Conservation (phyloP, 495 filamentous ascomycete genomes). For the Aspergillus nidulans region DNA sequence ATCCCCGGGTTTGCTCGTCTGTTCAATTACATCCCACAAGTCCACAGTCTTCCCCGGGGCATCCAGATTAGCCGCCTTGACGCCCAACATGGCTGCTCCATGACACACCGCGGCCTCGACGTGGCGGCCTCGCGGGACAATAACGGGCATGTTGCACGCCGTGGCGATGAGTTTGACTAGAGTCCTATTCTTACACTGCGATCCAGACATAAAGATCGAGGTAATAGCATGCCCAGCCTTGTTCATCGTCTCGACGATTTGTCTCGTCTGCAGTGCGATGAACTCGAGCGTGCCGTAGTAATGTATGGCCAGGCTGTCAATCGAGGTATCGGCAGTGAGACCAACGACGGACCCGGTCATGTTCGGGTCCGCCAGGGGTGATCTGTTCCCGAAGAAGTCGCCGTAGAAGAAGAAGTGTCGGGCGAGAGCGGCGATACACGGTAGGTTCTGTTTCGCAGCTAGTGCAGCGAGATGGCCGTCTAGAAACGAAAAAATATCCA, state of each 20-base stretch:
- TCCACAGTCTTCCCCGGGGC: constrained; percentile 73
- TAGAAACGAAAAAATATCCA: no score
- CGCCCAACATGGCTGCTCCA: constrained; percentile 96
- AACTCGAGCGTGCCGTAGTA: constrained; percentile 97
- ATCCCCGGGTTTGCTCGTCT: constrained; percentile 88
- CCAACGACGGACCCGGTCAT: constrained; percentile 90
- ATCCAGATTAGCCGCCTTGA: constrained; percentile 81
- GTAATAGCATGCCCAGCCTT: constrained; percentile 72
- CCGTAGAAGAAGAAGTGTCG: constrained; percentile 98
- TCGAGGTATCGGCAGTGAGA: constrained; percentile 73
- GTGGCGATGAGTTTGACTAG: constrained; percentile 87
- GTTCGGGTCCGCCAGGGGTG: constrained; percentile 84
- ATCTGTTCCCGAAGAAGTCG: constrained; percentile 93
- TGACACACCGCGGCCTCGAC: constrained; percentile 93
- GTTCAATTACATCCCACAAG: constrained; percentile 94
- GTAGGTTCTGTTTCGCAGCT: no score
- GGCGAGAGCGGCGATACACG: constrained; percentile 67
- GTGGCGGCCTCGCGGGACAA: constrained; percentile 70
- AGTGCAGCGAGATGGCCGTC: no score
- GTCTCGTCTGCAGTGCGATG: constrained; percentile 90
- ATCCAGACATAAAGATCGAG: constrained; percentile 97
- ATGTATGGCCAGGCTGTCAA: constrained; percentile 80
- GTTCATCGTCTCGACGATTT: constrained; percentile 95
- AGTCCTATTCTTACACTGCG: constrained; percentile 91
- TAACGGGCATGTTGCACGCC: constrained; percentile 82